Conservation (phyloP, 169 alveolate species). For the Cyclospora cayetanensis region DNA sequence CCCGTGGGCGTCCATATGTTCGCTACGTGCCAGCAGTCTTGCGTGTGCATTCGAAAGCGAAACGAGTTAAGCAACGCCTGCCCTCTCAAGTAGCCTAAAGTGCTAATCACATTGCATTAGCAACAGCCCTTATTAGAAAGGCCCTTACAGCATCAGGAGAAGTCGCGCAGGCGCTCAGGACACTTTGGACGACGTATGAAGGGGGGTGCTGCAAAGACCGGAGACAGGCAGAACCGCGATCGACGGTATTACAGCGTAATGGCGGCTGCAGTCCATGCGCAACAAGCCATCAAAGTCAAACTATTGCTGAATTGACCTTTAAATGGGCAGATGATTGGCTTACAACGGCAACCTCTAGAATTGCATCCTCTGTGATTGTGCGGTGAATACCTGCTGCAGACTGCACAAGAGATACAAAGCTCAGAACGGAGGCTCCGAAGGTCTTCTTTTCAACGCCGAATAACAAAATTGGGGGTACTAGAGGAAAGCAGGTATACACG, state of each 20-base stretch:
- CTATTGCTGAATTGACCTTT: too few relatives aligned
- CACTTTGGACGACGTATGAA: constrained; percentile 50
- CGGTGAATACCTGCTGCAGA: constrained; percentile 68
- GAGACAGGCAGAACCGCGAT: too few relatives aligned
- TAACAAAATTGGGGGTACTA: background rate
- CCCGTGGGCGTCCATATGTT: too few relatives aligned
- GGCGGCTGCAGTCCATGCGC: too few relatives aligned
- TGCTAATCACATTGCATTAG: too few relatives aligned
- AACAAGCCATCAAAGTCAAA: too few relatives aligned
- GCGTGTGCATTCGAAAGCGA: too few relatives aligned
- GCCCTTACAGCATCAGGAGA: constrained; percentile 57
- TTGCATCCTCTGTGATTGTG: constrained; percentile 43
- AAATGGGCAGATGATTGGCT: too few relatives aligned
- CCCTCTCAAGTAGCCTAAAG: too few relatives aligned
- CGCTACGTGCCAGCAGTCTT: too few relatives aligned
- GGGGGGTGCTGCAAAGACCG: constrained; percentile 60
- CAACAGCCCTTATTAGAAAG: background rate
- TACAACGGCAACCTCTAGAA: constrained; percentile 68
- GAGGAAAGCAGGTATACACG: background rate
- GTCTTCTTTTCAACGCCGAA: background rate
- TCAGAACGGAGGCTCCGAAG: background rate
- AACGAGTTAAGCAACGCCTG: too few relatives aligned
- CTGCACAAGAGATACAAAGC: background rate
- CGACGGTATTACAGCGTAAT: too few relatives aligned
- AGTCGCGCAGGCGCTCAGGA: constrained; percentile 66